Base-by-base conservation (phyloP, 768 basidiomycete genomes). In the Suillus paluster region DNA sequence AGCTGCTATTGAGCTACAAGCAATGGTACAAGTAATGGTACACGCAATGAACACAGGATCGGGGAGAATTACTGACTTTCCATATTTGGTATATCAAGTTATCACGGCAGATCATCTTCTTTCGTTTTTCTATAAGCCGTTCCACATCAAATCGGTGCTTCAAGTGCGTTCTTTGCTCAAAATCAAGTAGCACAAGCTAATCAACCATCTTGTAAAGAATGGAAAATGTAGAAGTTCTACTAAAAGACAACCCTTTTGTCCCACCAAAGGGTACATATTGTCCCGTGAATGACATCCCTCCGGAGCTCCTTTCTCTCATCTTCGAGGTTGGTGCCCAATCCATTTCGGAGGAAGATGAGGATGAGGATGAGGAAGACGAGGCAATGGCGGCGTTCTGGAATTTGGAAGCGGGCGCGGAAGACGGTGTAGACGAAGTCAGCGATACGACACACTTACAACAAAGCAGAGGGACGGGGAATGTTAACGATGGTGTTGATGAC, bases 231-330 rank as follows among this genome's bases (percentile, higher is more conserved):
- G 45, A 45, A 6, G 19, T 79, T 38, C 70, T 70, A 11, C 76
- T 82, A 38, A 63, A 67, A 33, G 79, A 83, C 66, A 85, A 84
- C 60, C 84, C 81, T 1, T 84, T 77, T 60, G 68, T 79, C 30
- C 81, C 84, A 12, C 83, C 83, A 0, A 71, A 70, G 25, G 77
- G 79, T 2, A 62, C 59, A 30, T 38, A 60, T 55, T 86, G 84
- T 63, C 83, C 79, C 1, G 77, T 87, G 38, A 83, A 86, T 59
- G 72, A 76, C 41, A 79, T 87, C 17, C 86, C 86, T 2, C 80
- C 80, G 19, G 86, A 88, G 66, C 75, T 88, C 27, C 79, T 88
- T 7, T 83, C 80, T 1, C 78, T 82, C 62, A 83, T 88, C 60
- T 88, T 87, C 65, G 71, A 78, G 12, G 64, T 81, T 11, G 86